Percentiles rank a stretch among this genome's conserved stretches.
phyloP scores from a whole-genome alignment of 352 stramenopile species.

The Pythium aquatile region DNA sequence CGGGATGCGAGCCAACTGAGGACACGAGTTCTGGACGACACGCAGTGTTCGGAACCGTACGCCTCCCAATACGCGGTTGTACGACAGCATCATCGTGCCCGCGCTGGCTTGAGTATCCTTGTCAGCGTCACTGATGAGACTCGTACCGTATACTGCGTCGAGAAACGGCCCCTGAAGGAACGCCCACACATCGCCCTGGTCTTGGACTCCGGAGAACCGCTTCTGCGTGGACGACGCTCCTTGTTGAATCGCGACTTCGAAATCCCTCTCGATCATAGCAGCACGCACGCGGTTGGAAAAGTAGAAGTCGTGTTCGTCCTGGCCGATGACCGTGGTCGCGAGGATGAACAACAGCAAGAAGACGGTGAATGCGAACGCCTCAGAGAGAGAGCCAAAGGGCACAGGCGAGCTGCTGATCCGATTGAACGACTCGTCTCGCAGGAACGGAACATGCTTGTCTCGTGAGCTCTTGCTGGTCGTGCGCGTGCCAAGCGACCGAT shows the following conservation, averaged over 20 bases:
- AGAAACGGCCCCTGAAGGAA: conserved; percentile 64
- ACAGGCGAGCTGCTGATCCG: conserved; percentile 34
- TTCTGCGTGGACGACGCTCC: conserved; percentile 29
- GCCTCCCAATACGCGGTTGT: conserved; percentile 51
- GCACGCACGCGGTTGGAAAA: conserved; percentile 55
- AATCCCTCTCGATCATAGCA: conserved; percentile 47
- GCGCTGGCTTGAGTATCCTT: conserved; percentile 14
- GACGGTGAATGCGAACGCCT: conserved; percentile 45
- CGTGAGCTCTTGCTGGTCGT: conserved; percentile 5
- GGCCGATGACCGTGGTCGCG: conserved; percentile 45
- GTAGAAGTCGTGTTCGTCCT: conserved; percentile 55
- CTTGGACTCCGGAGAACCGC: conserved; percentile 52
- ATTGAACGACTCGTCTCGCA: conserved; percentile 42
- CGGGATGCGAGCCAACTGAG: conserved; percentile 43
- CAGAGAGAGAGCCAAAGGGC: conserved; percentile 52
- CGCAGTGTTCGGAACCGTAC: conserved; percentile 57
- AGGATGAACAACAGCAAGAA: conserved; percentile 64
- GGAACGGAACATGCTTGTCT: conserved; percentile 17
- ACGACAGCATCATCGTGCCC: conserved; percentile 39
- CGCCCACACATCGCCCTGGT: conserved; percentile 55
- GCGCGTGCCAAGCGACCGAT: conserved; percentile 23
- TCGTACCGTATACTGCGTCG: conserved; percentile 49
- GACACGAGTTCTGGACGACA: conserved; percentile 52
- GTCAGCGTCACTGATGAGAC: conserved; percentile 6
- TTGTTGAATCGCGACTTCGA: conserved; percentile 35